phyloP scores from a whole-genome alignment of 345 rosid genomes.

The Cardiospermum halicacabum region DNA sequence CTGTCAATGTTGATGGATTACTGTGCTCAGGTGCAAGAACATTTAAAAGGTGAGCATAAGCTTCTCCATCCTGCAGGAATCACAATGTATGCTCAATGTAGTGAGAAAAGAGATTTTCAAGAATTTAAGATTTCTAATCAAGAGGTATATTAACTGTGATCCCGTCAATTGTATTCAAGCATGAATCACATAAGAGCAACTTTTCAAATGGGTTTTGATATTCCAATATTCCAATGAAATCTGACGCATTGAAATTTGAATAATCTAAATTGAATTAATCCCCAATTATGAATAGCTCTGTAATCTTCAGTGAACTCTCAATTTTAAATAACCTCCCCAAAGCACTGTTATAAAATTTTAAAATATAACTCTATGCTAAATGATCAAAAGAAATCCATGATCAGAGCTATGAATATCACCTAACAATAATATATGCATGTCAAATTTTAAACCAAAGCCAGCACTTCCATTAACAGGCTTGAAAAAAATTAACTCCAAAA shows the following conservation, averaged over 20 bases:
- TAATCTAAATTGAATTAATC: too few relatives aligned
- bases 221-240: too few relatives aligned
- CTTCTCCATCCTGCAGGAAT: constrained; percentile 86
- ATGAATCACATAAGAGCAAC: too few relatives aligned
- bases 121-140: not conserved
- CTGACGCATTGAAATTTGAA: too few relatives aligned
- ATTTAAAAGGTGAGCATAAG: constrained; percentile 87
- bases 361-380: not conserved
- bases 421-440: not conserved
- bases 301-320: too few relatives aligned
- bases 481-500: not conserved
- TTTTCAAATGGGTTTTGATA: too few relatives aligned
- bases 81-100: constrained; percentile 16
- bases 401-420: not conserved
- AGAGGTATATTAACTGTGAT: not conserved
- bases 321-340: not conserved
- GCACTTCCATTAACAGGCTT: not conserved
- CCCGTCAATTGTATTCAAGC: too few relatives aligned
- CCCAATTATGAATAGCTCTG: too few relatives aligned
- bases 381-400: not conserved
- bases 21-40: constrained; percentile 87
- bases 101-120: not conserved
- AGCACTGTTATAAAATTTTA: not conserved
- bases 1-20: constrained; percentile 52
- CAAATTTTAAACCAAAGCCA: not conserved